These are phyloP conservation scores for Kodamaea sp. DNA, from an alignment of 1,139 yeast genomes.

Conservation along the genomic window DNA sequence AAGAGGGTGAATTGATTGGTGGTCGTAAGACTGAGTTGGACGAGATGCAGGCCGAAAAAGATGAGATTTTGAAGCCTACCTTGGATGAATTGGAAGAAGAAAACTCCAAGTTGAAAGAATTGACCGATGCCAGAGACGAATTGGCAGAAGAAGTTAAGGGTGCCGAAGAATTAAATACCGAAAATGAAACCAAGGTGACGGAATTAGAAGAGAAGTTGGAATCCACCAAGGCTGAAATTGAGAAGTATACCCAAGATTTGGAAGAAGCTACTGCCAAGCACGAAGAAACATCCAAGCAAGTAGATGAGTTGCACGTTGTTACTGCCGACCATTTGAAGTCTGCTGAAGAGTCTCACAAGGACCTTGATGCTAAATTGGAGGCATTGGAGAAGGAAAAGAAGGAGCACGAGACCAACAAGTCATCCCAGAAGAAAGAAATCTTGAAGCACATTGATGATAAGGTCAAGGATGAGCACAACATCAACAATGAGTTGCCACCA, in stretches of 20 bases:
- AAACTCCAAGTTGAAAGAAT: constrained; percentile 38
- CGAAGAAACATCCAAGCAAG: constrained; percentile 36
- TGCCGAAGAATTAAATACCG: constrained; percentile 34
- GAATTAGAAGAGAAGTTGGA: constrained; percentile 41
- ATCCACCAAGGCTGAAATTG: constrained; percentile 40
- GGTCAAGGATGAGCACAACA: constrained; percentile 44
- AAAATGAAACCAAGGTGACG: constrained; percentile 35
- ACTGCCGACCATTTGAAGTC: constrained; percentile 27
- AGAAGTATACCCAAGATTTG: constrained; percentile 32
- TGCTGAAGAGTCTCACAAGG: constrained; percentile 25
- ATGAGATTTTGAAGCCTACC: constrained; percentile 41
- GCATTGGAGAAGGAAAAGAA: constrained; percentile 33
- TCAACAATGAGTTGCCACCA: constrained; percentile 53
- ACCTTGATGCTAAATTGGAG: constrained; percentile 31
- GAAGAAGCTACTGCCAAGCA: constrained; percentile 31
- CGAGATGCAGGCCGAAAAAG: constrained; percentile 47
- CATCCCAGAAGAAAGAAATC: constrained; percentile 35
- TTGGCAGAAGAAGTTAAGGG: constrained; percentile 37
- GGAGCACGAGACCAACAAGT: constrained; percentile 30
- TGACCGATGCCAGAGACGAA: constrained; percentile 41
- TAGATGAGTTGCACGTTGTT: constrained; percentile 29
- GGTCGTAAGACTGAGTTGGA: constrained; percentile 47
- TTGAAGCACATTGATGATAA: constrained; percentile 31
- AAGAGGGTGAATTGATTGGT: constrained; percentile 42
- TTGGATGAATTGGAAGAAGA: constrained; percentile 44